Evolutionary conservation across 192 early-diverging fungal genomes (phyloP), one percentile per base, ranked within the genome.

Genomic region (Linnemannia zychae): DNA sequence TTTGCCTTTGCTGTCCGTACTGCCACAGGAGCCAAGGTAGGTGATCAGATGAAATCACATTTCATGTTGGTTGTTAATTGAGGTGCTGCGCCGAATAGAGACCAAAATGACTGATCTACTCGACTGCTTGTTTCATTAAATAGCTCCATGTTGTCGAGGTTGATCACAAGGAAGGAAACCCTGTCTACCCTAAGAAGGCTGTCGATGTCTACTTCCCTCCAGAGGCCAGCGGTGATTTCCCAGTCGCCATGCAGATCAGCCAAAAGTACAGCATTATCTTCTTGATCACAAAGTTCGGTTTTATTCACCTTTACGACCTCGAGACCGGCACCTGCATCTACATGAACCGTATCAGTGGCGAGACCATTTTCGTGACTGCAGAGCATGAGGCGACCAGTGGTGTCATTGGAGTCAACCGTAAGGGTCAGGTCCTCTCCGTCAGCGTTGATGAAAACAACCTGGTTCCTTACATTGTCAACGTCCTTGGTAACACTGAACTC

Each of bases 341-440:
- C 90, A 97, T 97, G 93, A 99, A 99, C 90, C 93, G 98, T 72
- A 98, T 99, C 80, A 97, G 95, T 84, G 96, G 95, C 34, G 98
- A 99, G 74, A 98, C 98, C 33, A 97, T 99, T 69, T 99, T 99
- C 94, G 96, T 97, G n/a, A 98, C 98, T 74, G 93, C 97, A 49
- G 97, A 97, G 82, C 92, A 97, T 74, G 93, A 97, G 67, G 87
- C 89, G 17, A 93, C 95, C 18, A 92, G 94, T 73, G 98, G 98
- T 66, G 93, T 99, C 36, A 95, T 99, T 81, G 97, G 94, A 49
- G 95, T 99, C 73, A 99, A 99, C 89, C 93, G 97, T 79, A 98
- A 97, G 88, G 98, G 98, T 66, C 96, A 97, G 88, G 98, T 99
- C 9, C 91, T 99, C 31, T 99, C 98, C 22, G 98, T 99, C n/a